Base-by-base conservation (phyloP, 768 basidiomycete species). In the Lentinula boryana region DNA sequence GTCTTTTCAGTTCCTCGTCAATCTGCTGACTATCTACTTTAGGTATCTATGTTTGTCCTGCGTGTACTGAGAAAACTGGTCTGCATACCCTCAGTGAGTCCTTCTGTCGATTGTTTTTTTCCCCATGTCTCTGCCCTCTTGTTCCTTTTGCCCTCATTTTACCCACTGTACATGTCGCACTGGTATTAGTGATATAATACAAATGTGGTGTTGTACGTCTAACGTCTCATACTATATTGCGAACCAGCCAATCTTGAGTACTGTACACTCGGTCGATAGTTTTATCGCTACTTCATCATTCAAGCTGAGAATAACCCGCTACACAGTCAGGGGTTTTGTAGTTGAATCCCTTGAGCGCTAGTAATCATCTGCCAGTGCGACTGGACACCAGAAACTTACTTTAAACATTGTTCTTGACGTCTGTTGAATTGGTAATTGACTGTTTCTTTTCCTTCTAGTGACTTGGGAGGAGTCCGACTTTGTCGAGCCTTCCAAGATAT, bases 21-120 rank as follows among this genome's bases (percentile, higher is more conserved):
- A 40, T 18, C 6, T 21, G 9, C 35, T 62, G 48, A 56, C 44
- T 60, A 40, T 43, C 5, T 58, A 52, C 48, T 59, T 10, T 62
- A 91, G 89, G 79, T 73, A 73, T 85, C 61, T 91, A 84, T 70
- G 67, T 84, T 51, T 85, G 84, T 68, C 71, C 76, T 54, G 67
- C 75, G 41, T 85, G 91, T 77, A 76, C 82, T 61, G 72, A 80
- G 66, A 79, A 76, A 61, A 87, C 89, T 63, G 85, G 86, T 63
- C 80, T 78, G 64, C 79, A 76, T 72, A 85, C 84, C 75, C 81
- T 85, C 73, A 85, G 91, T 93, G 88, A 93, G 91, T 92, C 63
- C 51, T 63, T 56, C 46, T 27, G 2, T 27, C 27, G 27, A 27
- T 27, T 27, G 56, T 64, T 61, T 66, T 65, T 64, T 60, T 62